Base-by-base conservation (phyloP, 1,284 basidiomycete genomes). In the Malassezia brasiliensis region DNA sequence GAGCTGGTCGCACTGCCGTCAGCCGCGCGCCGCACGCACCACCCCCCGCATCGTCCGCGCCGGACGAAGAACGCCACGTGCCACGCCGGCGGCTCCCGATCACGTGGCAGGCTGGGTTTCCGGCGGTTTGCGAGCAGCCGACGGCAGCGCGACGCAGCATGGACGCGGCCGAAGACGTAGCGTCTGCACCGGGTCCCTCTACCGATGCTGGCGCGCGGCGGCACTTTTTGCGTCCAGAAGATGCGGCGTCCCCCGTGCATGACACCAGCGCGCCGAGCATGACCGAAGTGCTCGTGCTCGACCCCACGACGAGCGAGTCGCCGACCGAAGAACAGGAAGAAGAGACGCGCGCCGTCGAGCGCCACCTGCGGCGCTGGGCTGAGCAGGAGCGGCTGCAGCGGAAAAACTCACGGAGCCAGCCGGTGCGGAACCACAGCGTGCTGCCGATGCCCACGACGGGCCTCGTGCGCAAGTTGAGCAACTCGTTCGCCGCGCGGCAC, bases 271-370 rank as follows among this genome's bases (percentile, higher is more conserved):
- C 22, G 42, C 42, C 20, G n/a, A 14, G 11, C 25, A 14, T 31
- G 1, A n/a, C n/a, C 22, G 36, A 48, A 12, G 47, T 19, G 10
- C 34, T 47, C 19, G 8, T 15, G 15, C 25, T 48, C 22, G 35
- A 36, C 7, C 34, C 34, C 11, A n/a, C 2, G 12, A 19, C 31
- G 5, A 19, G 9, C 15, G 50, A 56, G 30, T 0, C 49, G 10
- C 48, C 46, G 30, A 56, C 54, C 11, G 50, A 51, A 17, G 54
- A 56, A 39, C 49, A 56, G 19, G 41, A 39, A 32, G 25, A 22
- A 11, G 55, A 57, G 39, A 57, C 55, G 12, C 55, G 45, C 35
- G n/a, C 35, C 15, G 50, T 57, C 30, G 55, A 57, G 32, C 17
- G 42, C n/a, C 42, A 57, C 30, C 42, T 57, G 15, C 46, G 55